A percentile compares a stretch with the other conserved stretches of the same genome.
Evolutionary conservation across 192 early-diverging fungal genomes (phyloP).

Genomic region (Podila clonocystis): DNA sequence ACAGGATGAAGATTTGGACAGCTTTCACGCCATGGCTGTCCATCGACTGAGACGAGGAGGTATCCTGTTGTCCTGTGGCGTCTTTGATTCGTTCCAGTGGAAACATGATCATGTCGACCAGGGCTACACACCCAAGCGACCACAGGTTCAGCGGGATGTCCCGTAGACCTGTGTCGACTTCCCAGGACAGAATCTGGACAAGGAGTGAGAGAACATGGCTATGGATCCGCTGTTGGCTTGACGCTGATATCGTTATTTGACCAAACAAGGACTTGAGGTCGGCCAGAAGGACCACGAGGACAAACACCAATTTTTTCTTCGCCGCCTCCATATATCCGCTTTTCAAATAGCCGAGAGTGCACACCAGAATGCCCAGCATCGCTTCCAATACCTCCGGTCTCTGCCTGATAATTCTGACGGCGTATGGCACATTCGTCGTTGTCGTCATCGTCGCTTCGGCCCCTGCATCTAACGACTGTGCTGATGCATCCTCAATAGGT

Average conservation of each 20-base stretch:
- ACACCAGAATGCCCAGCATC: slow-evolving; percentile 19
- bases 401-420: slow-evolving; percentile 18
- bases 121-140: slow-evolving; percentile 19
- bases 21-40: slow-evolving; percentile 6
- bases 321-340: slow-evolving; percentile 2
- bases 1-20: slow-evolving; percentile 14
- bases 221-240: slow-evolving; percentile 6
- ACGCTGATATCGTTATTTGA: not conserved
- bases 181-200: slow-evolving; percentile 6
- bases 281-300: slow-evolving; percentile 23
- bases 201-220: slow-evolving; percentile 10
- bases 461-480: not conserved
- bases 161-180: not conserved
- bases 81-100: slow-evolving; percentile 20
- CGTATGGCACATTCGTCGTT: slow-evolving; percentile 1
- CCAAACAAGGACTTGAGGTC: slow-evolving; percentile 12
- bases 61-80: not conserved
- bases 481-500: not conserved
- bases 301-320: slow-evolving; percentile 7
- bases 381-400: slow-evolving; percentile 32
- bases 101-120: slow-evolving; percentile 23
- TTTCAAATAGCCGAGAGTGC: not conserved
- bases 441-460: not conserved
- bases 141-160: slow-evolving; percentile 16
- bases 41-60: not conserved